phyloP scores from a whole-genome alignment of 495 filamentous ascomycete species.

The Lasiosphaeriaceae sp. region DNA sequence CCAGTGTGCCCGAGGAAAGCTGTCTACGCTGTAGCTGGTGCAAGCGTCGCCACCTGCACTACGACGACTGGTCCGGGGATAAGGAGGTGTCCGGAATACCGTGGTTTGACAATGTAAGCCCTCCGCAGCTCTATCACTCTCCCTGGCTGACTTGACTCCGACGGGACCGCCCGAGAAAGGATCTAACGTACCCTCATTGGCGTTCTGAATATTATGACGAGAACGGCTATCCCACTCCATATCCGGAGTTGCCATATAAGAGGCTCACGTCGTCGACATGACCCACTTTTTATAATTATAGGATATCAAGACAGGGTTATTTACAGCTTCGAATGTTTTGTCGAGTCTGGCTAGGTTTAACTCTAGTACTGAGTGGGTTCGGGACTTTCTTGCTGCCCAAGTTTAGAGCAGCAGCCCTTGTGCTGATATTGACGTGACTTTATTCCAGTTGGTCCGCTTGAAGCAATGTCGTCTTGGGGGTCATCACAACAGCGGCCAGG shows the following conservation, averaged over 20 bases:
- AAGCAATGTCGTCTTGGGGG: no score
- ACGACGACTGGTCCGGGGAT: not conserved
- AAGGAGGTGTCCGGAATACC: not conserved
- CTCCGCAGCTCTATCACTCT: not conserved
- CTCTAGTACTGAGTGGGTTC: no score
- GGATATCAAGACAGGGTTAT: no score
- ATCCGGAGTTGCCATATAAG: not conserved
- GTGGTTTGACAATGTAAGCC: not conserved
- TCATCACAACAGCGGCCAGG: no score
- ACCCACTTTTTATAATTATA: no score
- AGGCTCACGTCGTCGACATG: not conserved
- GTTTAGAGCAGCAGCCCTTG: no score
- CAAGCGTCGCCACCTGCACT: constrained; percentile 2
- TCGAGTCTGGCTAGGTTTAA: no score
- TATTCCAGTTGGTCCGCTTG: no score
- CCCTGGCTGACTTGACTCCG: not conserved
- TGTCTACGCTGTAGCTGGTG: not conserved
- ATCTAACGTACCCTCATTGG: not conserved
- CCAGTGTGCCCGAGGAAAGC: not conserved
- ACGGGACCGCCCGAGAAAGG: not conserved
- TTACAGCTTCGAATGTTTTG: no score
- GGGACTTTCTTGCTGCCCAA: no score
- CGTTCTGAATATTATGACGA: not conserved
- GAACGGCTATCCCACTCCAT: not conserved
- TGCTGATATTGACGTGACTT: no score